Conservation (phyloP, 2,329 filamentous ascomycete genomes). For the Pseudogymnoascus sp. region DNA sequence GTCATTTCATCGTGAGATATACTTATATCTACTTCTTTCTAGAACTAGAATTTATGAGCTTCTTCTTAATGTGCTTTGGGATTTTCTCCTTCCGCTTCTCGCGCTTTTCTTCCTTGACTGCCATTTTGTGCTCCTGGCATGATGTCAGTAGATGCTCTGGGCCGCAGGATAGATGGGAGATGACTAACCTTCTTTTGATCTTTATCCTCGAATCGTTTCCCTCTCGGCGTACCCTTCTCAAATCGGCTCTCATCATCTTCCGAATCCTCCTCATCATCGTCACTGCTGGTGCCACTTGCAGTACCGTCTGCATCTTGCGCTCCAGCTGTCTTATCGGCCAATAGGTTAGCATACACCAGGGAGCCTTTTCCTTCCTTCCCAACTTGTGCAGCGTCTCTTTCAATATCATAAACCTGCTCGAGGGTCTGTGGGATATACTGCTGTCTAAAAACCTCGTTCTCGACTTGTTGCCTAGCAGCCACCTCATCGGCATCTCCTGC, state of each 20-base stretch:
- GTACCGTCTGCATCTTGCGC: slow-evolving; percentile 33
- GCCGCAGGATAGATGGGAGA: not conserved
- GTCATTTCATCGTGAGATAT: slow-evolving; percentile 11
- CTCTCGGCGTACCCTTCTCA: slow-evolving; percentile 60
- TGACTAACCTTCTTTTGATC: slow-evolving; percentile 64
- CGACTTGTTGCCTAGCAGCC: slow-evolving; percentile 56
- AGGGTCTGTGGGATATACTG: slow-evolving; percentile 95
- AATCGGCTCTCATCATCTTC: slow-evolving; percentile 47
- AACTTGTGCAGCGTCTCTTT: slow-evolving; percentile 76
- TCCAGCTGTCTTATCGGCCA: slow-evolving; percentile 57
- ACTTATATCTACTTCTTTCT: slow-evolving; percentile 52
- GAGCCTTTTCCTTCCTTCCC: slow-evolving; percentile 62
- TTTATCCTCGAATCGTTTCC: slow-evolving; percentile 84
- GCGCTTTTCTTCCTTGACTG: slow-evolving; percentile 89
- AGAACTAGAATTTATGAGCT: slow-evolving; percentile 52
- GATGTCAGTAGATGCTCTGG: slow-evolving; percentile 21
- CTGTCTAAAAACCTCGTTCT: slow-evolving; percentile 87
- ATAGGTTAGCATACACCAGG: slow-evolving; percentile 76
- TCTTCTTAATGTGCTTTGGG: slow-evolving; percentile 93
- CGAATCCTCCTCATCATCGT: slow-evolving; percentile 33
- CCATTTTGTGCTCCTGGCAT: slow-evolving; percentile 63
- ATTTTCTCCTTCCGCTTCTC: slow-evolving; percentile 93
- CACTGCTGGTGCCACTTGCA: slow-evolving; percentile 32
- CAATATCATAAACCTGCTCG: slow-evolving; percentile 92
- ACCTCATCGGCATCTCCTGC: slow-evolving; percentile 39